Evolutionary conservation across 2,329 filamentous ascomycete genomes (phyloP), one percentile per base, ranked within the genome.

Genomic region (Hypoxylon sp.): DNA sequence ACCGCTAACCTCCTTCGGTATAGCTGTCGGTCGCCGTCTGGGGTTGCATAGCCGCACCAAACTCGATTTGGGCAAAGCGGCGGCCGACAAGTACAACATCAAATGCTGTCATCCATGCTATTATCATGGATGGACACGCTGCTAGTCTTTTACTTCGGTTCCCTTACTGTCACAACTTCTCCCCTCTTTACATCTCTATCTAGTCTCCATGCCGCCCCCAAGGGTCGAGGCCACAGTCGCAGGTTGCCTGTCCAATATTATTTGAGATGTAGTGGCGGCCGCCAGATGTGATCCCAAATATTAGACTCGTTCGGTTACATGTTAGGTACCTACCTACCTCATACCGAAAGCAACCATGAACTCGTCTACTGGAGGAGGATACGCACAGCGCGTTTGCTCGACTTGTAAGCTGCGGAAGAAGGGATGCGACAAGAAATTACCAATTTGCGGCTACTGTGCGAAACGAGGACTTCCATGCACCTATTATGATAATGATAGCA

Each of bases 401-500:
- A 41, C 37, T 19, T 41, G 37, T 19, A 41, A 41, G 37, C 37
- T 16, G 3, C 37, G 37, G 9, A 41, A 41, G 37, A 41, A 41
- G 16, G 37, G 37, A 19, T 41, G 37, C 37, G n/a, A 41, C 37
- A 41, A 41, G 37, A 41, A 41, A 14, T 41, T 41, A n/a, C 37
- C 37, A 41, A 19, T 41, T 41, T 41, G 37, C n/a, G n/a, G 37
- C 16, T 41, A 41, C 16, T 41, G 37, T 9, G 37, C 37, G 37
- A 41, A 41, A 41, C n/a, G 37, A 41, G 37, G 37, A 3, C 37
- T 41, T 5, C 7, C n/a, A 9, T 41, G 37, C 37, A 41, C n/a
- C 19, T 41, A 41, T 19, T 8, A 41, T 19, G 37, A 41, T 14
- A 41, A 41, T 41, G 37, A 19, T n/a, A 41, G 5, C 7, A n/a